phyloP scores from a whole-genome alignment of 305 asterid genomes.

The Ruellia speciosa region DNA sequence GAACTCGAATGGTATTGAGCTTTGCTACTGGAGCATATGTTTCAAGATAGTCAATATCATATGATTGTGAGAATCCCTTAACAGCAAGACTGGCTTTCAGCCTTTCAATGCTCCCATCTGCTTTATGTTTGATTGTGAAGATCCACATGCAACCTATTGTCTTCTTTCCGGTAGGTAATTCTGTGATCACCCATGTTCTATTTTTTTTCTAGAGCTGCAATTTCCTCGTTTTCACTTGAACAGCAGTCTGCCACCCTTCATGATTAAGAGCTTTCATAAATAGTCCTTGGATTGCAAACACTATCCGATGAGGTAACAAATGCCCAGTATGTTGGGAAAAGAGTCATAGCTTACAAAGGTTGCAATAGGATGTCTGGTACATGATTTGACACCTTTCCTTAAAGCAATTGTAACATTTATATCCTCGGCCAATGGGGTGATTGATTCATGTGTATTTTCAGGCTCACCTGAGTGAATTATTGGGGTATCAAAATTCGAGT shows the following conservation, averaged over 20 bases:
- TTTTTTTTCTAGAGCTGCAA: not conserved
- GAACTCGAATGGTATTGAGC: constrained; percentile 1
- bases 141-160: not conserved
- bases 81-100: not conserved
- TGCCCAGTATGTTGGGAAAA: not conserved
- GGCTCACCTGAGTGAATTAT: not conserved
- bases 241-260: not conserved
- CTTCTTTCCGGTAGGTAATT: not conserved
- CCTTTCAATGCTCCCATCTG: not conserved
- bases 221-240: not conserved
- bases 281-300: not conserved
- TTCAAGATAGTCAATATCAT: not conserved
- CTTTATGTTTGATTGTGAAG: not conserved
- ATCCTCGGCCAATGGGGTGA: not conserved
- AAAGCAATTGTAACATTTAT: not conserved
- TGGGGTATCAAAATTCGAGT: not conserved
- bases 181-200: not conserved
- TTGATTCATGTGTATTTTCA: not conserved
- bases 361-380: not conserved
- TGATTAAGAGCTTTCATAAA: not conserved
- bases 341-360: not conserved
- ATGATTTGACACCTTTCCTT: not conserved
- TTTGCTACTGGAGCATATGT: not conserved
- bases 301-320: not conserved
- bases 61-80: not conserved